Evolutionary conservation across 805 yeast genomes (phyloP), one percentile per base, ranked within the genome.

Genomic region (Starmerella sp.): DNA sequence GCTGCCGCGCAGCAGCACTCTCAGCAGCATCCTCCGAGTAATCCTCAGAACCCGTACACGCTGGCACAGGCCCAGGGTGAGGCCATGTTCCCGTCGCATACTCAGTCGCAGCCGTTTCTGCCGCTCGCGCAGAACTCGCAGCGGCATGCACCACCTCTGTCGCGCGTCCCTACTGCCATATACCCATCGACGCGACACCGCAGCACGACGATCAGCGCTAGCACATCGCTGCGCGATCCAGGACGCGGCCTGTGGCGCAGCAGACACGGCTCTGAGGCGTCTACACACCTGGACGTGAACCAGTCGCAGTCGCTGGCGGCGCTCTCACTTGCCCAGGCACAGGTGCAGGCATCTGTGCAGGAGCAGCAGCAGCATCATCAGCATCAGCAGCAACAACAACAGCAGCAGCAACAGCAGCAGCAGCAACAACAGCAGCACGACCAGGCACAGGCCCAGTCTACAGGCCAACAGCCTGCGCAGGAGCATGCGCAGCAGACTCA

Each of bases 141-240:
- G 38, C 49, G 49, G n/a, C 49, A 32, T 7, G 14, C 5, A 30
- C 13, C 39, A 6, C 17, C 34, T 7, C 51, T 48, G 10, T 15
- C 46, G 11, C 53, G 49, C 9, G 41, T 31, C 6, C 57, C 52
- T 1, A 31, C 57, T 4, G 55, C 58, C 2, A 15, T 47, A 11
- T 44, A 29, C 3, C 11, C 55, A 22, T 30, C 44, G 10, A 14
- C 51, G 14, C 44, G 58, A 13, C 42, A 46, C 38, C 52, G 58
- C 15, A 55, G 58, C 53, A 55, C 55, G 9, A 55, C 57, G 5
- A 15, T 54, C 22, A 44, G 57, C 17, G 53, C 54, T 3, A 46
- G 41, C 17, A 34, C 41, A 9, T 46, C 49, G 49, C 38, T 46
- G 15, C 29, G 49, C 14, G 49, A 46, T 22, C 7, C 49, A 2